Percentiles rank a stretch among this genome's conserved stretches.
These are phyloP conservation scores for Wickerhamiella domercqiae DNA, from an alignment of 805 yeast genomes.

Conservation along the genomic window DNA sequence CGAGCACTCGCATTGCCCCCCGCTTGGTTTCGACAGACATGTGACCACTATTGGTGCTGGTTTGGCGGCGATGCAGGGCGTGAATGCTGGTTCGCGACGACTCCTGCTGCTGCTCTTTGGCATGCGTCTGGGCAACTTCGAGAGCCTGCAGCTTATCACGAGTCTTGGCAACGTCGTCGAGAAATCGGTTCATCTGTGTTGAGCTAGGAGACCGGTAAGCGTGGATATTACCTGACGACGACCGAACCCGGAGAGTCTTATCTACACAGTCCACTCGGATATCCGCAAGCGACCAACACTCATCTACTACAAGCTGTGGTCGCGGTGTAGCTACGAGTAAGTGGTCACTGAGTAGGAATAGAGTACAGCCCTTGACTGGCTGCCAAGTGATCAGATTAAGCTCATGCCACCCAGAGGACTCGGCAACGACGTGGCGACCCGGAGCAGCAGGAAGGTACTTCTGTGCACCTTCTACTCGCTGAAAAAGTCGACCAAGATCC, in stretches of 20 bases:
- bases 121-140: slow-evolving; percentile 1
- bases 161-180: slow-evolving; percentile 3
- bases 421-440: slow-evolving; percentile 66
- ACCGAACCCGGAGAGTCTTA: neutral
- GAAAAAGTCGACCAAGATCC: slow-evolving; percentile 53
- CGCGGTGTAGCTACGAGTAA: slow-evolving; percentile 57
- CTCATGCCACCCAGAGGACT: slow-evolving; percentile 76
- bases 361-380: slow-evolving; percentile 56
- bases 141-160: neutral
- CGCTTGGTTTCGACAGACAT: slow-evolving; percentile 33
- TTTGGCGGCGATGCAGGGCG: slow-evolving; percentile 35
- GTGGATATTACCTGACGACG: neutral
- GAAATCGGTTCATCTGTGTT: neutral
- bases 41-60: slow-evolving; percentile 23
- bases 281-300: slow-evolving; percentile 64
- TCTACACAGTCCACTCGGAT: slow-evolving; percentile 23
- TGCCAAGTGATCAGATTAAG: slow-evolving; percentile 75
- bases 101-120: slow-evolving; percentile 1
- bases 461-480: slow-evolving; percentile 84
- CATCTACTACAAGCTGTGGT: slow-evolving; percentile 43
- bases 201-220: neutral
- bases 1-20: slow-evolving; percentile 43
- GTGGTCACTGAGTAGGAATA: slow-evolving; percentile 65
- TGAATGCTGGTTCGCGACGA: slow-evolving; percentile 4
- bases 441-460: slow-evolving; percentile 58